Conservation (phyloP, 2,329 filamentous ascomycete species). For the Trichoderma sp. region DNA sequence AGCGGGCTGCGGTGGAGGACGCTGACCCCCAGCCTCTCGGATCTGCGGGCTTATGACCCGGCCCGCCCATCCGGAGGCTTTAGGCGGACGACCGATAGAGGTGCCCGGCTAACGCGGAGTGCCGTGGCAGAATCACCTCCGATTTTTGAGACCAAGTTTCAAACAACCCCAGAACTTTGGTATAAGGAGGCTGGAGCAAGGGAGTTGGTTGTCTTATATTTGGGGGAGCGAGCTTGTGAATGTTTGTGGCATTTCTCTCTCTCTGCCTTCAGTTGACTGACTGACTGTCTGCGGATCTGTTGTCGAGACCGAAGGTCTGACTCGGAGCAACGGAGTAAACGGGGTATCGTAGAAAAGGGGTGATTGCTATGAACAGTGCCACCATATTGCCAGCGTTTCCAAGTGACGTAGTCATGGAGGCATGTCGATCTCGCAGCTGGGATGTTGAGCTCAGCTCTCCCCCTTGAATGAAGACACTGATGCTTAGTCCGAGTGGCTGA, state of each 20-base stretch:
- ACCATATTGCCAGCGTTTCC: background rate
- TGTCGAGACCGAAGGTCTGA: background rate
- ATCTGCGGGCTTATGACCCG: conserved; percentile 18
- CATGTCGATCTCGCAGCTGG: background rate
- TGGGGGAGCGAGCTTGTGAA: background rate
- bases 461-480: background rate
- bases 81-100: background rate
- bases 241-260: background rate
- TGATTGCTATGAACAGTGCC: background rate
- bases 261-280: background rate
- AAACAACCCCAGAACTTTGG: conserved; percentile 49
- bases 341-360: background rate
- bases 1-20: conserved; percentile 10
- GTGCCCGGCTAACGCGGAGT: conserved; percentile 4
- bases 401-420: background rate
- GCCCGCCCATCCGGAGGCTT: conserved; percentile 17
- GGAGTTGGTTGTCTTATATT: background rate
- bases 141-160: conserved; percentile 51
- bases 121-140: conserved; percentile 30
- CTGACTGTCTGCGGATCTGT: background rate
- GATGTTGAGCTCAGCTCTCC: background rate
- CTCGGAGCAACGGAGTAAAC: background rate
- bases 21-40: conserved; percentile 8
- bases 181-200: conserved; percentile 39
- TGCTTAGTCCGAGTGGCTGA: too few species aligned